phyloP scores from a whole-genome alignment of 2,329 filamentous ascomycete species.

The Diaporthe sp. region DNA sequence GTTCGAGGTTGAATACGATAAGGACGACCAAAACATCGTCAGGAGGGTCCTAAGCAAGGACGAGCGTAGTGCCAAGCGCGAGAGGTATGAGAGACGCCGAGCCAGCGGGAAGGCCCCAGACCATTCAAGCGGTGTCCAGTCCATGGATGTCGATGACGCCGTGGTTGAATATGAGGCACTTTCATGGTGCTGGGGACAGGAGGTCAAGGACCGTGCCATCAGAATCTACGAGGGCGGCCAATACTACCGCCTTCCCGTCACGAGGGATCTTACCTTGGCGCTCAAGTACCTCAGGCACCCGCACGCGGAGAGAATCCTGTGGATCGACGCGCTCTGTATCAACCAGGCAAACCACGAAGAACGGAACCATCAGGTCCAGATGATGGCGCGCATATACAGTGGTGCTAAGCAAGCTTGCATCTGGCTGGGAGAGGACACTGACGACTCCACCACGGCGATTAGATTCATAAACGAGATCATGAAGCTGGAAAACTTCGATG shows the following conservation, averaged over 20 bases:
- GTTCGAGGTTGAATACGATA: slow-evolving; percentile 5
- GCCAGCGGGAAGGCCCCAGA: background rate
- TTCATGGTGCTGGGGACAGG: slow-evolving; percentile 31
- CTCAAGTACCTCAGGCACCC: slow-evolving; percentile 40
- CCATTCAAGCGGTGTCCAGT: background rate
- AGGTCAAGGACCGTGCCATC: background rate
- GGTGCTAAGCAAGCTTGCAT: slow-evolving; percentile 50
- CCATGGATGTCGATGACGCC: background rate
- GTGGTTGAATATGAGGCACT: slow-evolving; percentile 47
- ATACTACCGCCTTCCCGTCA: background rate
- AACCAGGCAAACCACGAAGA: slow-evolving; percentile 45
- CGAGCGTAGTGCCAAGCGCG: background rate
- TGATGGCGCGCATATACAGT: slow-evolving; percentile 53
- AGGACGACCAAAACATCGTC: background rate
- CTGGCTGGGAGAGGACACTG: slow-evolving; percentile 51
- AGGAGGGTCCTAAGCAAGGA: background rate
- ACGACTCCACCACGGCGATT: slow-evolving; percentile 49
- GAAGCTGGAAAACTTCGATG: slow-evolving; percentile 51
- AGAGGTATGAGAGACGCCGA: background rate
- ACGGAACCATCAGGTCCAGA: slow-evolving; percentile 51
- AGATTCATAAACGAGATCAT: slow-evolving; percentile 51
- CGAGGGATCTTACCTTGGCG: slow-evolving; percentile 23
- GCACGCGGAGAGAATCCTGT: slow-evolving; percentile 45
- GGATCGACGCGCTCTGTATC: slow-evolving; percentile 50
- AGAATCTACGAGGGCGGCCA: background rate